Evolutionary conservation across 495 filamentous ascomycete species (phyloP).

Genomic region (Podospora anserina): DNA sequence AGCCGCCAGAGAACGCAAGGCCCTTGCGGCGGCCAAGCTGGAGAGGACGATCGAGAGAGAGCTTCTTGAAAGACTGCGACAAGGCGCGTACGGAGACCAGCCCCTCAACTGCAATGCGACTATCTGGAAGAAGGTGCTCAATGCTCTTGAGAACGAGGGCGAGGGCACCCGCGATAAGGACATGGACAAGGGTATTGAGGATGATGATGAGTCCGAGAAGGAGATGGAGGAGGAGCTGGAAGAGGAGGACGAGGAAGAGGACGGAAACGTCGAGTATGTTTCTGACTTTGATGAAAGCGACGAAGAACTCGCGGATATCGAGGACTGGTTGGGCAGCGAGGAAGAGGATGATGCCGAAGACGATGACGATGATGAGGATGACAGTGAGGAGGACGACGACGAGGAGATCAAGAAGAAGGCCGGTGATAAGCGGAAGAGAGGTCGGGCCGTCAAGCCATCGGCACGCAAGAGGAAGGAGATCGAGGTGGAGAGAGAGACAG

Average conservation of each 20-base stretch:
- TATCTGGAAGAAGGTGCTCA: slow-evolving; percentile 97
- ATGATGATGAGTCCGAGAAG: slow-evolving; percentile 64
- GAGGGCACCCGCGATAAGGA: slow-evolving; percentile 85
- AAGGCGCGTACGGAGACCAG: slow-evolving; percentile 91
- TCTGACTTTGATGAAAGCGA: slow-evolving; percentile 55
- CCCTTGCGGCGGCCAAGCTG: slow-evolving; percentile 88
- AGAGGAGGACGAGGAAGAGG: slow-evolving; percentile 61
- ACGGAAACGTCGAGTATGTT: slow-evolving; percentile 84
- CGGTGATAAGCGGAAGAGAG: slow-evolving; percentile 68
- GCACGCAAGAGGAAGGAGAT: slow-evolving; percentile 69
- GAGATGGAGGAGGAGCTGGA: slow-evolving; percentile 67
- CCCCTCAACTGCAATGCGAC: slow-evolving; percentile 89
- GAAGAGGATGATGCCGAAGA: slow-evolving; percentile 47
- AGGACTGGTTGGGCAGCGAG: slow-evolving; percentile 52
- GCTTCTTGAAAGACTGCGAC: slow-evolving; percentile 83
- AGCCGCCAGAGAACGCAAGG: slow-evolving; percentile 89
- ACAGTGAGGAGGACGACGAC: slow-evolving; percentile 39
- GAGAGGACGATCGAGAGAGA: slow-evolving; percentile 96
- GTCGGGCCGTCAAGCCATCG: slow-evolving; percentile 51
- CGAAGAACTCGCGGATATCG: slow-evolving; percentile 49
- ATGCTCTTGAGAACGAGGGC: slow-evolving; percentile 80
- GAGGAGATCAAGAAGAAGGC: slow-evolving; percentile 45
- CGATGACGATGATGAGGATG: slow-evolving; percentile 46
- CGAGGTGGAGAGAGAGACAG: slow-evolving; percentile 66
- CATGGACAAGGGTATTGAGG: slow-evolving; percentile 77